Evolutionary conservation across 495 filamentous ascomycete genomes (phyloP), one percentile per base, ranked within the genome.

Genomic region (Massariosphaeria phaeospora): DNA sequence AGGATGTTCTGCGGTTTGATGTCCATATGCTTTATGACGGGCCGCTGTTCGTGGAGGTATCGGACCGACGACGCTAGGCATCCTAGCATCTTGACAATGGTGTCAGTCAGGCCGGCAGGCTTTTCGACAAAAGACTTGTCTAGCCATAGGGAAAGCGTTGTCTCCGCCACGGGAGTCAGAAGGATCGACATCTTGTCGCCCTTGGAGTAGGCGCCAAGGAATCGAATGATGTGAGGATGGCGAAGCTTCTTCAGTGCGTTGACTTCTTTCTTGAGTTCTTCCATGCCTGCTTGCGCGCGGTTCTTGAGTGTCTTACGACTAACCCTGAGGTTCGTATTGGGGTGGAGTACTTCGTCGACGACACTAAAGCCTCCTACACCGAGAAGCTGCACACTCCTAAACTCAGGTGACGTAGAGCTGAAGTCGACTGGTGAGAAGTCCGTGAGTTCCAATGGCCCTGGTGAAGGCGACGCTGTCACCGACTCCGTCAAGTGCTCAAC

Each of bases 1-100:
- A 66, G 51, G n/a, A 66, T 66, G 48, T 66, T 66, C 20, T 57
- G 47, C 15, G 63, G 63, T 27, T 66, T 66, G 47, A 66, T 63
- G 24, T 66, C 63, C 47, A 50, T 61, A 41, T 66, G 63, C 39
- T 46, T 57, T 17, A 63, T 39, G 17, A 61, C 30, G 1, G 61
- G 61, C 8, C 59, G 50, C 48, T 57, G 41, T 26, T 60, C 55
- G 44, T 66, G 63, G 11, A 66, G 48, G 40, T 59, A 63, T 9
- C 50, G 41, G 23, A 66, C 25, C 2, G 60, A 52, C 6, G 56
- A 61, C 15, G 53, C 25, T 9, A 64, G 48, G 21, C 61, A 64
- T 12, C 61, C 61, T 41, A 49, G 51, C 61, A 63, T 63, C 38
- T 59, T 55, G 20, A 48, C 25, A 12, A 63, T 48, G 0, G 31